A percentile compares a stretch with the other conserved stretches of the same genome.
Evolutionary conservation across 1,284 basidiomycete genomes (phyloP).

Genomic region (Ganoderma resinaceum): DNA sequence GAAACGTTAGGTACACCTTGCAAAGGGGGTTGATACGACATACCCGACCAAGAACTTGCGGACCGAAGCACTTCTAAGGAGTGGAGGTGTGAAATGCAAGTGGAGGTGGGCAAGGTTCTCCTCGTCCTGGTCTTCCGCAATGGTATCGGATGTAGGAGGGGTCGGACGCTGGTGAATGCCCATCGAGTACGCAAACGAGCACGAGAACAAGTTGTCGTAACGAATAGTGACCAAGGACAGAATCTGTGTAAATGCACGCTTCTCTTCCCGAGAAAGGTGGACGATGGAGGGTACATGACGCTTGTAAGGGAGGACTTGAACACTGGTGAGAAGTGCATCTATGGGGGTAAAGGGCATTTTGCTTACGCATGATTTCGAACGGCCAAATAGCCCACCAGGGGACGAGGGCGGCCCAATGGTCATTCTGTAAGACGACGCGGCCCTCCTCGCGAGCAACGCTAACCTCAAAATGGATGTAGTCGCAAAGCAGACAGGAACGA

Average conservation of each 20-base stretch:
- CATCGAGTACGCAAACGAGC: conserved; percentile 97
- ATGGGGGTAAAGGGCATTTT: conserved; percentile 10
- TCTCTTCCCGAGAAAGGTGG: conserved; percentile 69
- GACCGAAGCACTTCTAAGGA: conserved; percentile 84
- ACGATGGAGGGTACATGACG: conserved; percentile 79
- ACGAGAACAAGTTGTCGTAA: conserved; percentile 87
- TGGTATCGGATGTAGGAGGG: conserved; percentile 42
- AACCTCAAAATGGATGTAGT: conserved; percentile 83
- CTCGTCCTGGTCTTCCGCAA: conserved; percentile 45
- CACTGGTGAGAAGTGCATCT: background rate
- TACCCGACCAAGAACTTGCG: conserved; percentile 93
- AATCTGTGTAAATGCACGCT: conserved; percentile 67
- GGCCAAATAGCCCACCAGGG: conserved; percentile 99
- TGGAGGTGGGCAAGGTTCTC: conserved; percentile 83
- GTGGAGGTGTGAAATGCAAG: conserved; percentile 89
- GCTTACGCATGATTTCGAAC: conserved; percentile 82
- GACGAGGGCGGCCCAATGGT: conserved; percentile 87
- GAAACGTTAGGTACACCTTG: conserved; percentile 1
- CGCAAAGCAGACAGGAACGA: conserved; percentile 81
- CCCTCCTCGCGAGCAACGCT: conserved; percentile 50
- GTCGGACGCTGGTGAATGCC: conserved; percentile 87
- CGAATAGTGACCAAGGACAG: conserved; percentile 72
- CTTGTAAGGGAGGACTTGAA: conserved; percentile 80
- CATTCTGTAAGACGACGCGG: conserved; percentile 78
- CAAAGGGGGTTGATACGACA: conserved; percentile 38